phyloP scores from a whole-genome alignment of 208 protist species.

The Lotmaria passim region DNA sequence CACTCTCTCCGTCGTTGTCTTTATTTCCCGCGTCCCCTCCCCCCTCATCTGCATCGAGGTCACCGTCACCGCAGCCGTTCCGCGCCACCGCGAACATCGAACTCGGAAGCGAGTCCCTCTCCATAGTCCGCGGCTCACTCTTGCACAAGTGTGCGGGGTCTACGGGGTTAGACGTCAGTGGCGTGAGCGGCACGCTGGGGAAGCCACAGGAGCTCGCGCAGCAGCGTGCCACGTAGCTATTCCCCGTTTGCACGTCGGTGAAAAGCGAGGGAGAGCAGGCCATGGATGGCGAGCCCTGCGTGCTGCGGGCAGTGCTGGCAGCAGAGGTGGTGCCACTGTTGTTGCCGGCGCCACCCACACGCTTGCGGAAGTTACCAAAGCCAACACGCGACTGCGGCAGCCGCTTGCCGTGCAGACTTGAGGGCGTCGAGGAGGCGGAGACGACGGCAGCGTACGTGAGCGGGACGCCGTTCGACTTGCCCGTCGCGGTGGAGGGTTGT shows the following conservation, averaged over 20 bases:
- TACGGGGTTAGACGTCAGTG: neutral
- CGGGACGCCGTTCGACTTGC: neutral
- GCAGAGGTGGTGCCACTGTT: constrained; percentile 3
- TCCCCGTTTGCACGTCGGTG: neutral
- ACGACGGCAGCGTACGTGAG: constrained; percentile 28
- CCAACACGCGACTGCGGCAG: constrained; percentile 32
- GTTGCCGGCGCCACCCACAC: neutral
- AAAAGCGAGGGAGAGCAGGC: neutral
- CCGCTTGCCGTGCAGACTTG: constrained; percentile 26
- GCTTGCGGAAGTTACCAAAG: constrained; percentile 30
- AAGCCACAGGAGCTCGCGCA: constrained; percentile 15
- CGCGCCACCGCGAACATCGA: neutral
- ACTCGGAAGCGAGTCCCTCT: neutral
- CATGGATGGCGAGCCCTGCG: neutral
- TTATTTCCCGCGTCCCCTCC: neutral
- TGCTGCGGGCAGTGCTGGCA: constrained; percentile 10
- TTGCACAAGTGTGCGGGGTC: neutral
- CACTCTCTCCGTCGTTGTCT: neutral
- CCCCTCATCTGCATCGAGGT: neutral
- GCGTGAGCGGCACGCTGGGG: constrained; percentile 11
- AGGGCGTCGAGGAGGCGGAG: constrained; percentile 5
- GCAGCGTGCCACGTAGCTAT: neutral
- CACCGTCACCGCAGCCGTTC: neutral
- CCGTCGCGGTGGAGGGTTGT: neutral
- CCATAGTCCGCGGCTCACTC: neutral